Percentiles rank a stretch among this genome's conserved stretches.
Evolutionary conservation across 163 green algal species (phyloP).

Genomic region (Trebouxiophyceae sp.): DNA sequence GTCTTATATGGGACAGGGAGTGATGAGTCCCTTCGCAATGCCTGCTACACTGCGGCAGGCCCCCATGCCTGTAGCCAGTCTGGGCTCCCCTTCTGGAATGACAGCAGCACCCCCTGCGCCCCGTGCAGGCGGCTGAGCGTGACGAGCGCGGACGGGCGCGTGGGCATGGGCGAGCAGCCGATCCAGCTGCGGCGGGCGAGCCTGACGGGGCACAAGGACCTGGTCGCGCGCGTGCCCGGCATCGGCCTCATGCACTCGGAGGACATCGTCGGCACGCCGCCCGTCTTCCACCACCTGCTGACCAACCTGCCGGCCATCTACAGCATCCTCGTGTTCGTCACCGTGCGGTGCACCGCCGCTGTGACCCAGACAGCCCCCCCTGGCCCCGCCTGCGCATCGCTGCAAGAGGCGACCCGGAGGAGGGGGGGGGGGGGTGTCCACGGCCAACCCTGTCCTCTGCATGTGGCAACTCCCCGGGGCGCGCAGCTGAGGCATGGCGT

Average conservation of each 20-base stretch:
- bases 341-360: slow-evolving; percentile 8
- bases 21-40: too few species aligned
- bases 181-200: background rate
- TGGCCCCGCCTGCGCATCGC: too few species aligned
- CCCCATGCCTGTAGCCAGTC: too few species aligned
- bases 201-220: background rate
- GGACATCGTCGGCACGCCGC: slow-evolving; percentile 11
- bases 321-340: slow-evolving; percentile 23
- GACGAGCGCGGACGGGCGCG: slow-evolving; percentile 1
- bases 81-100: too few species aligned
- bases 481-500: too few species aligned
- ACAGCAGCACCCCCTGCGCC: background rate
- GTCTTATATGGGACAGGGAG: too few species aligned
- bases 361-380: too few species aligned
- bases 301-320: slow-evolving; percentile 22
- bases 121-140: background rate
- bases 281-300: slow-evolving; percentile 30
- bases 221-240: slow-evolving; percentile 21
- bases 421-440: background rate
- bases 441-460: too few species aligned
- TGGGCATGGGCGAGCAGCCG: background rate
- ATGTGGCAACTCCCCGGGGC: too few species aligned
- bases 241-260: slow-evolving; percentile 40
- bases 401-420: too few species aligned
- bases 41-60: too few species aligned